Conservation (phyloP, 805 yeast genomes). For the Kodamaea fukazawae region DNA sequence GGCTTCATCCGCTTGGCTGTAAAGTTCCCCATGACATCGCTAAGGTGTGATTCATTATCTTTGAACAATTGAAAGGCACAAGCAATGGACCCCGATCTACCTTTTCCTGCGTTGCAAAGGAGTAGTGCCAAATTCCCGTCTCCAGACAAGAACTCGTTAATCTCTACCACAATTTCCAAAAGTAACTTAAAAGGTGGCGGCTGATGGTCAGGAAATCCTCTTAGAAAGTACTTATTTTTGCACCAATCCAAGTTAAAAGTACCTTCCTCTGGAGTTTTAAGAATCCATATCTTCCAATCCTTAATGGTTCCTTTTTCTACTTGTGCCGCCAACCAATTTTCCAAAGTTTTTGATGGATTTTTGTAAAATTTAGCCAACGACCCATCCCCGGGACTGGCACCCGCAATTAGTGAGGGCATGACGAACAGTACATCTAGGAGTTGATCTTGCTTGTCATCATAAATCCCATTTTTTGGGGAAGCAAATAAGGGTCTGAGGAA, state of each 20-base stretch:
- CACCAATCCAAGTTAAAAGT: constrained; percentile 42
- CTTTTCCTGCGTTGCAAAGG: constrained; percentile 92
- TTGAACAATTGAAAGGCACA: constrained; percentile 47
- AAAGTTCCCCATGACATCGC: constrained; percentile 52
- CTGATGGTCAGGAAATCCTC: constrained; percentile 75
- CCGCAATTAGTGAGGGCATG: constrained; percentile 61
- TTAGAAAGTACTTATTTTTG: constrained; percentile 30
- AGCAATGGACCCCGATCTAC: constrained; percentile 77
- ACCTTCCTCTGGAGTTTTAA: constrained; percentile 53
- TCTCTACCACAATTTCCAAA: constrained; percentile 39
- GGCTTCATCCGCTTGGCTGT: constrained; percentile 55
- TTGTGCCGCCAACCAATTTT: constrained; percentile 31
- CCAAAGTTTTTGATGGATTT: constrained; percentile 50
- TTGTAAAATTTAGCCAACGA: constrained; percentile 46
- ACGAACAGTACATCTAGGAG: constrained; percentile 66
- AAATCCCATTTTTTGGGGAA: constrained; percentile 21
- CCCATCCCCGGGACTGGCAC: constrained; percentile 67
- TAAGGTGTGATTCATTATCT: no score
- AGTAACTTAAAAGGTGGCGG: constrained; percentile 65
- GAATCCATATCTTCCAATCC: constrained; percentile 70
- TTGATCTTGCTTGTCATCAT: constrained; percentile 22
- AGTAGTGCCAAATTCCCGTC: constrained; percentile 50
- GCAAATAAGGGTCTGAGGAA: constrained; percentile 12
- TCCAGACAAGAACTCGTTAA: constrained; percentile 40
- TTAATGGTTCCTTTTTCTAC: constrained; percentile 38